Conservation (phyloP, 768 basidiomycete species). For the Baorangia bicolor region DNA sequence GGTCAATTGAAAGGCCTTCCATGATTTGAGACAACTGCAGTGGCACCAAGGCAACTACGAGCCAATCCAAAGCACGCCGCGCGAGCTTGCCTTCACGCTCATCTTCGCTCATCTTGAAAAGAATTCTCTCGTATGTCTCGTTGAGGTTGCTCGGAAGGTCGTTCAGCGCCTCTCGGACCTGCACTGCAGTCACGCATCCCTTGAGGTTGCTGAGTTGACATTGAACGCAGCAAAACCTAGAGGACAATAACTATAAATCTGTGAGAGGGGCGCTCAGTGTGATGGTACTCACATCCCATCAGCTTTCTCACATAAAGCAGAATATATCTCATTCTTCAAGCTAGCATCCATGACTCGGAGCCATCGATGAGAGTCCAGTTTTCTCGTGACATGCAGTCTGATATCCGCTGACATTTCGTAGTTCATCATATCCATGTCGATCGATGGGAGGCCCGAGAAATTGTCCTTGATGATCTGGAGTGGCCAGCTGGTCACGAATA, state of each 20-base stretch:
- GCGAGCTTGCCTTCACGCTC: not conserved
- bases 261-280: too few relatives aligned
- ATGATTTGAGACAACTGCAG: conserved; percentile 5
- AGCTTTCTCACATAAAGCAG: not conserved
- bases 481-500: conserved; percentile 16
- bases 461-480: conserved; percentile 7
- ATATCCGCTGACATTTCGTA: conserved; percentile 5
- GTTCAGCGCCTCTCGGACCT: not conserved
- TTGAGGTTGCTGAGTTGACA: conserved; percentile 7
- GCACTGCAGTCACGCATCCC: not conserved
- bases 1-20: conserved; percentile 7
- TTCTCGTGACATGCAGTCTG: not conserved
- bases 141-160: conserved; percentile 6
- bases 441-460: not conserved
- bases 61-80: conserved; percentile 5
- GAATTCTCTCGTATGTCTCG: conserved; percentile 6
- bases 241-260: too few relatives aligned
- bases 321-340: conserved; percentile 7
- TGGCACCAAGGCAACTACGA: conserved; percentile 8
- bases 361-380: conserved; percentile 8
- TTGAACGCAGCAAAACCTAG: conserved; percentile 18
- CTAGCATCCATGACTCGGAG: not conserved
- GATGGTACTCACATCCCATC: conserved; percentile 11
- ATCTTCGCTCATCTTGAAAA: not conserved
- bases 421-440: conserved; percentile 4